These are phyloP conservation scores for Globisporangium lucens DNA, from an alignment of 352 stramenopile species.

Conservation along the genomic window DNA sequence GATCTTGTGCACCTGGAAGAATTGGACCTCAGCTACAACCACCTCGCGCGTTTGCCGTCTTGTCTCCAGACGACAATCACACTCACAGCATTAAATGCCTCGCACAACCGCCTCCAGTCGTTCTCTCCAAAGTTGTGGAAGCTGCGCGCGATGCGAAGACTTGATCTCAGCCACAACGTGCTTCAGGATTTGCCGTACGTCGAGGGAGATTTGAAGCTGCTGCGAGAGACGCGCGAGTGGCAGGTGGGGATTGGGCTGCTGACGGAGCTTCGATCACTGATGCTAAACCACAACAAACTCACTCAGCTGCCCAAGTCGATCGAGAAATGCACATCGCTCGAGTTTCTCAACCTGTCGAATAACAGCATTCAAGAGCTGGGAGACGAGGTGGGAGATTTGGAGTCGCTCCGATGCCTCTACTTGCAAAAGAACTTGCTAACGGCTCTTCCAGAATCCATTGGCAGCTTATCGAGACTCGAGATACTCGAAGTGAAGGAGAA, in stretches of 20 bases:
- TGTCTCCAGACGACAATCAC: conserved; percentile 62
- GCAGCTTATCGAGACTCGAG: conserved; percentile 32
- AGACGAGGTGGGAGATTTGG: conserved; percentile 39
- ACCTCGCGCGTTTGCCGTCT: conserved; percentile 52
- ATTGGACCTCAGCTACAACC: conserved; percentile 59
- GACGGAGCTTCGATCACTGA: conserved; percentile 32
- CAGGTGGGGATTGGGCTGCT: conserved; percentile 62
- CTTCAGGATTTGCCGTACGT: conserved; percentile 56
- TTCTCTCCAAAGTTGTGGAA: conserved; percentile 76
- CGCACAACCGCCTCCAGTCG: conserved; percentile 50
- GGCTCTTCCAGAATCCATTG: conserved; percentile 39
- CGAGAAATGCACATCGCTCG: conserved; percentile 41
- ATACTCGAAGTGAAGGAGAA: conserved; percentile 45
- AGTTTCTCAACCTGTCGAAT: conserved; percentile 44
- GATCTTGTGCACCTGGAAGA: conserved; percentile 53
- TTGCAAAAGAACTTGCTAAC: conserved; percentile 44
- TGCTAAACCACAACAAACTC: conserved; percentile 58
- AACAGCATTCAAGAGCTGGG: conserved; percentile 40
- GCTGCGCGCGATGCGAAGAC: conserved; percentile 33
- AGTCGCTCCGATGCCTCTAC: conserved; percentile 30
- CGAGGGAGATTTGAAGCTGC: conserved; percentile 62
- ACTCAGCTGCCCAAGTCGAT: conserved; percentile 41
- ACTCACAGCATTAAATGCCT: conserved; percentile 41
- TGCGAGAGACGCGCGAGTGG: conserved; percentile 72
- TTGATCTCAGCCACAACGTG: conserved; percentile 56